Evolutionary conservation across 2,329 filamentous ascomycete genomes (phyloP), one percentile per base, ranked within the genome.

Genomic region (Epichloe scottii): DNA sequence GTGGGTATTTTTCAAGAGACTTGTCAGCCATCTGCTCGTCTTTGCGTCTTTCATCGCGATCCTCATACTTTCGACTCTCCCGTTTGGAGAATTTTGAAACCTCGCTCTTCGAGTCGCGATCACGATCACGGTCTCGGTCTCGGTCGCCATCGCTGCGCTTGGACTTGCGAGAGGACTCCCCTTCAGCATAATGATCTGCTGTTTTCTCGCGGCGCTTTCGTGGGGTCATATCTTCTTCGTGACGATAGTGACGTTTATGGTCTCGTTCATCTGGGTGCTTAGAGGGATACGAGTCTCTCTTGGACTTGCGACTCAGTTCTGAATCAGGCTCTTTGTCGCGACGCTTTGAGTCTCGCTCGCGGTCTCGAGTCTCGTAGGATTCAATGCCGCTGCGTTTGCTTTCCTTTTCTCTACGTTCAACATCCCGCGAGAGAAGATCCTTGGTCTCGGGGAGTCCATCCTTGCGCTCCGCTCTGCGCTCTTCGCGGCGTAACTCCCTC

Each of bases 141-240:
- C 61, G 56, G 15, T 57, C 58, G 46, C 59, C 56, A 42, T 64
- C 58, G 47, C 60, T 55, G 50, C 55, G 60, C 21, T 54, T 53
- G 11, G 49, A 54, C 40, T 50, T 58, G 44, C 53, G 56, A 49
- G 52, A 52, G 6, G 54, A 57, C 30, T 55, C 54, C 45, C 48
- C 55, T 37, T 62, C 63, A 50, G 54, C 53, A 39, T 59, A 54
- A 43, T 57, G 51, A 49, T 60, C 58, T 48, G 54, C 48, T 45
- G 55, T 54, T 49, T 59, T 57, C 51, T 65, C 63, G n/a, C 57
- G 59, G 47, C 58, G 60, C 55, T 64, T 63, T 45, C 54, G 59
- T 5, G 59, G 54, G 42, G 55, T 55, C 50, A 63, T 60, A 39
- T 66, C 60, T 48, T 68, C 65, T 51, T 67, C 60, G 53, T 63